A percentile compares a stretch with the other conserved stretches of the same genome.
Evolutionary conservation across 2,329 filamentous ascomycete species (phyloP).

Genomic region (Sphaceloma murrayae): DNA sequence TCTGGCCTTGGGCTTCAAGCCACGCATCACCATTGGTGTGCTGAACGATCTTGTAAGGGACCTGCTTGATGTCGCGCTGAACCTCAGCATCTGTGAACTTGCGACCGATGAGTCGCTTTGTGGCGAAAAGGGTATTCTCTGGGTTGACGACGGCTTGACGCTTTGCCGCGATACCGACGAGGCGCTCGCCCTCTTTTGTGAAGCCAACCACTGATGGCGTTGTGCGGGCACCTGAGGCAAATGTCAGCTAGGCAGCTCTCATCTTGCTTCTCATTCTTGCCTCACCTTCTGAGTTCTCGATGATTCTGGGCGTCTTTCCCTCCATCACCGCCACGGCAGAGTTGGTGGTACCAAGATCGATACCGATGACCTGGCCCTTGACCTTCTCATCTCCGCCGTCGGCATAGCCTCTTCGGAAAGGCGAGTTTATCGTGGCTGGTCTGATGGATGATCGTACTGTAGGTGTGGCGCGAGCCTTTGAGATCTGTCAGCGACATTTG

Average conservation of each 20-base stretch:
- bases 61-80: conserved; percentile 93
- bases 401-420: conserved; percentile 65
- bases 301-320: conserved; percentile 89
- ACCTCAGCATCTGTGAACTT: conserved; percentile 93
- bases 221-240: conserved; percentile 62
- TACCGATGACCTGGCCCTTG: conserved; percentile 92
- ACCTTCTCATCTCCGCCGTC: conserved; percentile 69
- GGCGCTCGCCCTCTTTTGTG: conserved; percentile 85
- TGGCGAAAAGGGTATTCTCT: conserved; percentile 96
- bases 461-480: conserved; percentile 26
- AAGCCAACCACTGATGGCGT: conserved; percentile 94
- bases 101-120: conserved; percentile 95
- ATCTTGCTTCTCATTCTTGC: not conserved
- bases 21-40: conserved; percentile 94
- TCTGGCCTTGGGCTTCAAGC: conserved; percentile 86
- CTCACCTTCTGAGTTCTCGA: conserved; percentile 91
- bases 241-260: conserved; percentile 16
- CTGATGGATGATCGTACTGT: conserved; percentile 37
- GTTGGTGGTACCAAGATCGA: conserved; percentile 96
- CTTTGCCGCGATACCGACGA: conserved; percentile 96
- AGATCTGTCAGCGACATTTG: conserved; percentile 10
- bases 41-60: conserved; percentile 97
- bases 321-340: conserved; percentile 97
- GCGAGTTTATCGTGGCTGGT: conserved; percentile 56
- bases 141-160: conserved; percentile 97